These are phyloP conservation scores for Calonectria crousiana DNA, from an alignment of 2,329 filamentous ascomycete species.

Conservation along the genomic window DNA sequence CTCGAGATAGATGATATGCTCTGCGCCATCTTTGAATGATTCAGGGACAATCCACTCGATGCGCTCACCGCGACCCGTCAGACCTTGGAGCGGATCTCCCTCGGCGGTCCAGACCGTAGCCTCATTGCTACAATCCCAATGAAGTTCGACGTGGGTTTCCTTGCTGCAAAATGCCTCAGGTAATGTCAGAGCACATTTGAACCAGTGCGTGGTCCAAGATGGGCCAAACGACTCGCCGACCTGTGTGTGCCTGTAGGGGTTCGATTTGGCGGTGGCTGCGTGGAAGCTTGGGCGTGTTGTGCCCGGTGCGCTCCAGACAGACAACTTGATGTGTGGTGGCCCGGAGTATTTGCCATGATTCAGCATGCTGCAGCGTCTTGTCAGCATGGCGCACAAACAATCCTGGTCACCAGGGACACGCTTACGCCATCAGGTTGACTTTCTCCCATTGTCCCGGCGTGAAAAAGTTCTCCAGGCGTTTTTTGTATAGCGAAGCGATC, in stretches of 20 bases:
- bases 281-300: background rate
- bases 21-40: conserved; percentile 83
- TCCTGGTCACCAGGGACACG: background rate
- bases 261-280: conserved; percentile 17
- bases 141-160: conserved; percentile 74
- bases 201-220: conserved; percentile 1
- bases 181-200: background rate
- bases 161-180: background rate
- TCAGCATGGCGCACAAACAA: background rate
- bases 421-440: conserved; percentile 34
- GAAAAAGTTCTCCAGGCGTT: conserved; percentile 35
- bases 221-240: background rate
- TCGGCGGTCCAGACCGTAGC: conserved; percentile 91
- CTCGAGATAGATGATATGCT: conserved; percentile 93
- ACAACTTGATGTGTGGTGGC: background rate
- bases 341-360: conserved; percentile 21
- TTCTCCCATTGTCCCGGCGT: conserved; percentile 39
- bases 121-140: conserved; percentile 96
- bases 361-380: conserved; percentile 20
- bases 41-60: conserved; percentile 91
- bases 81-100: conserved; percentile 89
- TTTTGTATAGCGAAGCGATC: conserved; percentile 29
- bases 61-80: conserved; percentile 92
- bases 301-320: background rate
- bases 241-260: conserved; percentile 2